Evolutionary conservation across 805 yeast genomes (phyloP), one percentile per base, ranked within the genome.

Genomic region (Phaffomyces antillensis): DNA sequence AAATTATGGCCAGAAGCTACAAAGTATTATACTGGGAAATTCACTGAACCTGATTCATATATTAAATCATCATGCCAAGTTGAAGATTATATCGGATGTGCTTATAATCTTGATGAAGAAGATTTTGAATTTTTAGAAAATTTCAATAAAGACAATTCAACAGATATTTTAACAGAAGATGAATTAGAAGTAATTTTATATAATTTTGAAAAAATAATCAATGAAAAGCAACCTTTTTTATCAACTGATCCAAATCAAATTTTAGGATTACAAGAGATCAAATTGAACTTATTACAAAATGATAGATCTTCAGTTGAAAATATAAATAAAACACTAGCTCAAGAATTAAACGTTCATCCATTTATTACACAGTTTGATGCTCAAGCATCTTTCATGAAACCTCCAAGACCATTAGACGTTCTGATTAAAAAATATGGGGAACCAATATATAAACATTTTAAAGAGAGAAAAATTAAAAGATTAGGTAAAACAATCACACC

Each of bases 51-150:
- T 0, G 78, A 79, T 18, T 72, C 85, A 11, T 91, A 89, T 61
- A 86, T 93, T 45, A 83, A 88, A 54, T 86, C 86, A 55, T 85
- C 95, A 36, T 95, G 96, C 6, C 91, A 96, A 0, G 93, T 91
- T n/a, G 98, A 93, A 59, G 98, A 93, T 61, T 86, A 95, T 20
- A 73, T 80, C 17, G 96, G 97, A 1, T 79, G 84, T 39, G 80
- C 80, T 17, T 93, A 90, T 65, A 82, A 82, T 64, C 79, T 93
- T 85, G 98, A 93, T 65, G 98, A 91, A 62, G 73, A 55, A 8
- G 99, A 93, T 64, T 95, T 81, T 31, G 77, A 63, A 46, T 91
- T 83, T 57, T 64, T 88, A 41, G 62, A 56, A 3, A 59, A 68
- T 12, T 53, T 74, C 43, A 73, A 75, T 44, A 62, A 70, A 34